Percentiles rank a stretch among this genome's conserved stretches.
Conservation (phyloP, 106 monocot genomes). For the Iris macrosiphon region DNA sequence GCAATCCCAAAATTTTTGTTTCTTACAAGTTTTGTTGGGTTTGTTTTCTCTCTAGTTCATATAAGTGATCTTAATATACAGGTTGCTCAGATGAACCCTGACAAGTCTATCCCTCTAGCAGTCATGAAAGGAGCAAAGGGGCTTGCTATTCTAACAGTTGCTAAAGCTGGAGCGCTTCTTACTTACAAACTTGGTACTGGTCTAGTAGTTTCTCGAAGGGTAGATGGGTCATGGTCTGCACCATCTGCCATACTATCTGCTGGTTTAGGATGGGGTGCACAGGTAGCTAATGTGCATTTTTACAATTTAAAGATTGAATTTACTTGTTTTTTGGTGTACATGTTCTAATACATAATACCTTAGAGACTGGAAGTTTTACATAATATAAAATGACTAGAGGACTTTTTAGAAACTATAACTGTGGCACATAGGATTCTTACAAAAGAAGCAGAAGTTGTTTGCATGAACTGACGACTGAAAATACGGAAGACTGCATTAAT, state of each 20-base stretch:
- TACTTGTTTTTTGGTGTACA: no score
- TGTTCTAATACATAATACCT: no score
- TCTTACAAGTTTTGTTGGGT: background rate
- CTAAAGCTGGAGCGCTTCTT: slow-evolving; percentile 64
- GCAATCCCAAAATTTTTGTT: no score
- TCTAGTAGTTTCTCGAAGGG: slow-evolving; percentile 49
- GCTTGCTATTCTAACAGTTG: slow-evolving; percentile 62
- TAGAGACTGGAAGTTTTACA: no score
- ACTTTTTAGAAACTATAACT: no score
- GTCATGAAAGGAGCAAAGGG: slow-evolving; percentile 51
- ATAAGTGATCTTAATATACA: slow-evolving; percentile 4
- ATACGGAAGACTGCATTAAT: no score
- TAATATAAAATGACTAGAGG: no score
- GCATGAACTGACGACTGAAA: no score
- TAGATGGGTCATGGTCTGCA: slow-evolving; percentile 71
- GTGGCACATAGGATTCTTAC: no score
- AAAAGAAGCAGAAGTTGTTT: no score
- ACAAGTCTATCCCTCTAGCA: slow-evolving; percentile 48
- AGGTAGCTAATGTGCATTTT: no score
- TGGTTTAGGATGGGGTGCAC: slow-evolving; percentile 70
- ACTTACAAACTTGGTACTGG: slow-evolving; percentile 85
- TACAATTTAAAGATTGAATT: no score
- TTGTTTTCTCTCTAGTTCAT: background rate
- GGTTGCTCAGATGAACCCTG: slow-evolving; percentile 54
- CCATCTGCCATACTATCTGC: slow-evolving; percentile 57